phyloP scores from a whole-genome alignment of 139 green algal species.

The Tetradesmus lagerheimii region DNA sequence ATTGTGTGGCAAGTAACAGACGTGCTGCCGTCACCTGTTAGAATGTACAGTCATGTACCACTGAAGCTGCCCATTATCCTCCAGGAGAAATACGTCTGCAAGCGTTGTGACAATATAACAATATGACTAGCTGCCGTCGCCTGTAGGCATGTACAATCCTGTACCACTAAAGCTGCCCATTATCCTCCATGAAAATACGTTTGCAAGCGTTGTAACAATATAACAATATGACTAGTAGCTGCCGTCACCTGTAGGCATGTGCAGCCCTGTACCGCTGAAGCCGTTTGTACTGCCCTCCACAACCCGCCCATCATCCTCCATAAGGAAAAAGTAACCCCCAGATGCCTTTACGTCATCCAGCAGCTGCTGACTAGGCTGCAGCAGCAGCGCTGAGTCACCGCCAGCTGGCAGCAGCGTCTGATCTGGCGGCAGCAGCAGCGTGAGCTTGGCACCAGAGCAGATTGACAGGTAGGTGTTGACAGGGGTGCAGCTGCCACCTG shows the following conservation, averaged over 20 bases:
- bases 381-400: conserved; percentile 23
- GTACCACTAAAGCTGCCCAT: not conserved
- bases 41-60: no score
- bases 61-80: no score
- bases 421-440: conserved; percentile 42
- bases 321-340: conserved; percentile 47
- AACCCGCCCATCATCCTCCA: conserved; percentile 3
- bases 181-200: not conserved
- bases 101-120: no score
- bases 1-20: no score
- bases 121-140: no score
- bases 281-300: not conserved
- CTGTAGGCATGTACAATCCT: conserved; percentile 39
- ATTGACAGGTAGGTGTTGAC: conserved; percentile 41
- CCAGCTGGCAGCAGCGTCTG: conserved; percentile 45
- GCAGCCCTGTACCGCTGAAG: not conserved
- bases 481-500: conserved; percentile 27
- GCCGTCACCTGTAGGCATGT: not conserved
- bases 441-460: conserved; percentile 28
- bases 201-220: no score
- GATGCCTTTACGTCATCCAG: conserved; percentile 17
- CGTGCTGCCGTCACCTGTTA: no score
- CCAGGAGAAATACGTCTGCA: no score
- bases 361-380: conserved; percentile 29
- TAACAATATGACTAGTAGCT: no score